Evolutionary conservation across 169 alveolate species (phyloP).

Genomic region (Perkinsus olseni): DNA sequence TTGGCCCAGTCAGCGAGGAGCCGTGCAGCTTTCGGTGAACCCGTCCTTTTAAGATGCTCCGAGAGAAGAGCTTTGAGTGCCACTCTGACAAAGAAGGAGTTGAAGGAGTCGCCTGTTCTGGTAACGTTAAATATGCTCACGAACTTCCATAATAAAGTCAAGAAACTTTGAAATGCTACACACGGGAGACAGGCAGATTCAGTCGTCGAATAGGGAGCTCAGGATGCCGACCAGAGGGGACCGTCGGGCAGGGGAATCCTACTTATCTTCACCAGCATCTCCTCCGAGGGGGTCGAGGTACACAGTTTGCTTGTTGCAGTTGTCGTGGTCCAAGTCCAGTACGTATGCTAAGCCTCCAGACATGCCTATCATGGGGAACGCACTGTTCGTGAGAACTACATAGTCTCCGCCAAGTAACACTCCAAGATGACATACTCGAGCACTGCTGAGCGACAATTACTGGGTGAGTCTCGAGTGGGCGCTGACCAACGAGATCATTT

Average conservation of each 20-base stretch:
- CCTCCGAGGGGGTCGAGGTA: constrained; percentile 38
- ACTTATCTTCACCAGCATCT: constrained; percentile 7
- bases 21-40: background rate
- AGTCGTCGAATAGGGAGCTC: too few species aligned
- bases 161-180: too few species aligned
- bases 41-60: background rate
- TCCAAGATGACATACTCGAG: too few species aligned
- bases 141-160: background rate
- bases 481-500: too few species aligned
- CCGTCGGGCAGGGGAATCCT: background rate
- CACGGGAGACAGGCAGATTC: too few species aligned
- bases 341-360: constrained; percentile 63
- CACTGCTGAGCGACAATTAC: too few species aligned
- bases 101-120: background rate
- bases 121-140: background rate
- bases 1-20: background rate
- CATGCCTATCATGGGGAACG: constrained; percentile 22
- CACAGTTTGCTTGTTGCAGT: constrained; percentile 41
- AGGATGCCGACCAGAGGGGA: too few species aligned
- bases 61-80: background rate
- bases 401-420: too few species aligned
- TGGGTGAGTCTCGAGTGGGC: too few species aligned
- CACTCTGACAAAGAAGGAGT: background rate
- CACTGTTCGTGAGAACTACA: too few species aligned
- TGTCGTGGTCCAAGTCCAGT: constrained; percentile 34